Percentiles rank a stretch among this genome's conserved stretches.
Conservation (phyloP, 352 stramenopile species). For the Phytopythium aichiense region DNA sequence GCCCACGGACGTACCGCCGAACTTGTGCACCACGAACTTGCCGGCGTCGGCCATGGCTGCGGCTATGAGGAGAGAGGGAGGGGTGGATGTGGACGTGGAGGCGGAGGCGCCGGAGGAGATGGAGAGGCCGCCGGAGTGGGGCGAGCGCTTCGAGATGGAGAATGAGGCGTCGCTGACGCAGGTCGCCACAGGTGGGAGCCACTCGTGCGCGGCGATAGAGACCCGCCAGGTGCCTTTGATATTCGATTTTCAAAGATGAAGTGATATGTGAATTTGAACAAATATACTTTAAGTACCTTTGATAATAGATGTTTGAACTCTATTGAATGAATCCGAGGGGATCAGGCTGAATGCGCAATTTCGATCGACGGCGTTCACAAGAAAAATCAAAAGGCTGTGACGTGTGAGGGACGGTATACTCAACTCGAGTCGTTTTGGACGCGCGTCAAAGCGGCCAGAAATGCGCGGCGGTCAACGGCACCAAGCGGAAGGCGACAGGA, state of each 20-base stretch:
- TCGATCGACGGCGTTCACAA: background rate
- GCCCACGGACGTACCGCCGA: conserved; percentile 94
- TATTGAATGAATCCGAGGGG: background rate
- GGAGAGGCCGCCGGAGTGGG: background rate
- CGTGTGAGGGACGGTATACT: background rate
- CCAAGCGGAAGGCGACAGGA: too few species aligned
- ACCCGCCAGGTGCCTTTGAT: background rate
- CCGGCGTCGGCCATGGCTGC: conserved; percentile 10
- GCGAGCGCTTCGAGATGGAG: background rate
- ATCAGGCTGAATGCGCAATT: conserved; percentile 3
- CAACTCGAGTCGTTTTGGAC: background rate
- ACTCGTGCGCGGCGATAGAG: background rate
- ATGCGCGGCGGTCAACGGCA: background rate
- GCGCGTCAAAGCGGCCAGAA: background rate
- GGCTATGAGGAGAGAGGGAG: background rate
- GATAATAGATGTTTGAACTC: background rate
- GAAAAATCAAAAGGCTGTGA: background rate
- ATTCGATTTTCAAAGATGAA: background rate
- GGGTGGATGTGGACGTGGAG: background rate
- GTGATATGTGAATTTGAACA: background rate
- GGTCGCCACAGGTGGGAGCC: background rate
- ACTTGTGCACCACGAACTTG: conserved; percentile 96
- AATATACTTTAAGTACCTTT: background rate
- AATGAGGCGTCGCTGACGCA: background rate
- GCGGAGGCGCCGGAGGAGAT: background rate